Percentiles rank a stretch among this genome's conserved stretches.
phyloP scores from a whole-genome alignment of 768 basidiomycete genomes.

The Leccinum barrowsii region DNA sequence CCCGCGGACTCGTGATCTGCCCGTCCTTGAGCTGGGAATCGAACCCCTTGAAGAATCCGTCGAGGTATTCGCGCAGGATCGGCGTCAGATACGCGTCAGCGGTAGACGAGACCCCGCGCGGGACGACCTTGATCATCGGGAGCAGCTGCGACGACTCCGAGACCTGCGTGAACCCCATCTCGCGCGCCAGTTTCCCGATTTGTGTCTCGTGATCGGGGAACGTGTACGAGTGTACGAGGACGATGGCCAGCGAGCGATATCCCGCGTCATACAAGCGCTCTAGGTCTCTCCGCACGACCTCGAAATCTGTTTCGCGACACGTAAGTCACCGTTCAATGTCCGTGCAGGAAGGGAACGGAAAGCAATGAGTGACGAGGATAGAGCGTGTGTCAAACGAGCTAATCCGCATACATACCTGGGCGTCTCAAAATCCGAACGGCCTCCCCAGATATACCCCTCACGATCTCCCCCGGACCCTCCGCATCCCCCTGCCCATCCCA shows the following conservation, averaged over 20 bases:
- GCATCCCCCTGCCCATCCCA: conserved; percentile 70
- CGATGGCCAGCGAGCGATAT: conserved; percentile 84
- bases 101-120: conserved; percentile 86
- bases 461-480: conserved; percentile 78
- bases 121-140: conserved; percentile 95
- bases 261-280: conserved; percentile 73
- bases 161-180: conserved; percentile 85
- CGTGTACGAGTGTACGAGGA: conserved; percentile 89
- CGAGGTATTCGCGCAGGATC: conserved; percentile 76
- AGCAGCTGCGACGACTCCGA: conserved; percentile 85
- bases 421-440: conserved; percentile 78
- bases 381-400: background rate
- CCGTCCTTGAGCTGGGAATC: conserved; percentile 69
- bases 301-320: conserved; percentile 41
- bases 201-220: conserved; percentile 80
- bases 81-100: conserved; percentile 96
- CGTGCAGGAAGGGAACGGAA: background rate
- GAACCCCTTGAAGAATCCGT: conserved; percentile 89
- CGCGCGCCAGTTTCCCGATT: conserved; percentile 69
- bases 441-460: conserved; percentile 82
- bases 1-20: conserved; percentile 55
- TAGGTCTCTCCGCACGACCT: conserved; percentile 55
- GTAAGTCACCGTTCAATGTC: background rate
- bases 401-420: conserved; percentile 43
- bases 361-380: background rate